Conservation (phyloP, 129 eudicot species). For the Oenanthe sinensis region DNA sequence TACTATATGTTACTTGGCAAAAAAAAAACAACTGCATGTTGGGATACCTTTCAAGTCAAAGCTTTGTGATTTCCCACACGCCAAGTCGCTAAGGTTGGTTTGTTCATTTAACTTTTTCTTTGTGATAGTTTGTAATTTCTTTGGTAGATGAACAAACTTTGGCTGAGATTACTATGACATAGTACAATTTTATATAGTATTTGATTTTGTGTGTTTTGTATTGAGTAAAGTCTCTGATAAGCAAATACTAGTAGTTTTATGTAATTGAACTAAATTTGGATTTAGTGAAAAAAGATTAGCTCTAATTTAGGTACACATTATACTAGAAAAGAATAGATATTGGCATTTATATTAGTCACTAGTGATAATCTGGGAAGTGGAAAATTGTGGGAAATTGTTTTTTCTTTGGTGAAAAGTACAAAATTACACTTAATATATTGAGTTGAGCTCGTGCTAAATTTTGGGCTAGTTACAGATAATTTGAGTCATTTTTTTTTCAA, state of each 20-base stretch:
- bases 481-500: not conserved
- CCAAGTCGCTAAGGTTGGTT: conserved; percentile 21
- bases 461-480: conserved; percentile 15
- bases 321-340: conserved; percentile 19
- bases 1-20: not conserved
- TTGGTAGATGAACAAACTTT: conserved; percentile 51
- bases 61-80: conserved; percentile 28
- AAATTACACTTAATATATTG: not conserved
- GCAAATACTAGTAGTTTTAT: not conserved
- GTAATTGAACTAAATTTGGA: not conserved
- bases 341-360: not conserved
- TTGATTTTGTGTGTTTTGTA: conserved; percentile 6
- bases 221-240: not conserved
- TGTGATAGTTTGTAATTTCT: conserved; percentile 7
- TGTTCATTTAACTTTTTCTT: not conserved
- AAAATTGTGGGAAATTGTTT: not conserved
- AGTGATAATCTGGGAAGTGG: conserved; percentile 8
- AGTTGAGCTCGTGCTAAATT: not conserved
- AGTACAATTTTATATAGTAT: conserved; percentile 6
- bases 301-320: conserved; percentile 35
- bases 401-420: not conserved
- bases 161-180: conserved; percentile 32
- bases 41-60: conserved; percentile 6
- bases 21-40: not conserved
- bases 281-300: conserved; percentile 19